These are phyloP conservation scores for Cercospora citrullina DNA, from an alignment of 2,329 filamentous ascomycete species.

Conservation along the genomic window DNA sequence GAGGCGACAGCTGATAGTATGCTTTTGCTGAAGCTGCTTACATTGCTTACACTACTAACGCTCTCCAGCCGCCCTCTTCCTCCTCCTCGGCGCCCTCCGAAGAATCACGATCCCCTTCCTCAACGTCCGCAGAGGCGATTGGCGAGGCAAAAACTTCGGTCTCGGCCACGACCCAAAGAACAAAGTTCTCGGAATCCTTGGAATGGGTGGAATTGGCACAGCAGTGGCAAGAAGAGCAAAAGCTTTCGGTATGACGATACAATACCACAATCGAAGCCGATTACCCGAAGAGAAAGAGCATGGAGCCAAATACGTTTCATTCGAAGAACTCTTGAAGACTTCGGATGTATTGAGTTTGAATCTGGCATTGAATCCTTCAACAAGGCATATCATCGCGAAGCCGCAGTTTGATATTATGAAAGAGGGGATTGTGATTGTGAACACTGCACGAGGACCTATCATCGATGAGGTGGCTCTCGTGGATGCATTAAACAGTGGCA, in stretches of 20 bases:
- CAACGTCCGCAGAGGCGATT: conserved; percentile 49
- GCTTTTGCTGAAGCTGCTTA: conserved; percentile 4
- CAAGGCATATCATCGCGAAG: conserved; percentile 55
- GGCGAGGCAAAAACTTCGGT: conserved; percentile 47
- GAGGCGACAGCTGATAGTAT: conserved; percentile 49
- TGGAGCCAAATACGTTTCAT: conserved; percentile 55
- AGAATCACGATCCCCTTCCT: conserved; percentile 50
- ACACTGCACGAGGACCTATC: conserved; percentile 58
- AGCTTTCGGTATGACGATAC: conserved; percentile 58
- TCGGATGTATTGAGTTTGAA: conserved; percentile 59
- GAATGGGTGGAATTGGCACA: conserved; percentile 61
- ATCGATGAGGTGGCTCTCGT: conserved; percentile 59
- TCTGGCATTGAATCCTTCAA: conserved; percentile 53
- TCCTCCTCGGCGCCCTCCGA: conserved; percentile 55
- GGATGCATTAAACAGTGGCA: conserved; percentile 54
- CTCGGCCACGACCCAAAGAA: conserved; percentile 57
- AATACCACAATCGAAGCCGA: conserved; percentile 58
- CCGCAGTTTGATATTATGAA: conserved; percentile 56
- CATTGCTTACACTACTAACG: neutral
- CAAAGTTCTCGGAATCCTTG: conserved; percentile 57
- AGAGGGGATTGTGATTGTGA: conserved; percentile 57
- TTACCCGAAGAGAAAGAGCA: conserved; percentile 44
- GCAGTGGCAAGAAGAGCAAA: conserved; percentile 52
- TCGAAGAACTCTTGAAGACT: conserved; percentile 55
- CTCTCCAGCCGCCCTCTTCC: conserved; percentile 47